Evolutionary conservation across 495 filamentous ascomycete genomes (phyloP), one percentile per base, ranked within the genome.

Genomic region (Aspergillus diversus): DNA sequence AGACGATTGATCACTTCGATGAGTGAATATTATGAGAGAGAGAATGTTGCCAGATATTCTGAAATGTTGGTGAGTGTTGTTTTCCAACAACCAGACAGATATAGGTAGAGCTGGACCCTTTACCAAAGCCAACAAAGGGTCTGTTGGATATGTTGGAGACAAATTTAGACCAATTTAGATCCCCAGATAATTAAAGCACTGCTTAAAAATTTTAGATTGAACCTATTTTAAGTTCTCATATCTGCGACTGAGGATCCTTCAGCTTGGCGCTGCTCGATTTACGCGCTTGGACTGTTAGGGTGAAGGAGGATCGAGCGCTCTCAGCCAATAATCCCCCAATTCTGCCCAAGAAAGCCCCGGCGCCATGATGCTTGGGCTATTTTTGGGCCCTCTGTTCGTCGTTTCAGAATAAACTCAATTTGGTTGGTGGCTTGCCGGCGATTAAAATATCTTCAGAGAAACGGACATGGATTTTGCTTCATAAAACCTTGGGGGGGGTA

Each of bases 401-500:
- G 56, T 58, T 63, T 63, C 61, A 59, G 61, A 59, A 60, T n/a
- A 54, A 64, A 37, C 57, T 57, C 46, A 55, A 49, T 57, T 9
- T 17, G 17, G 47, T 50, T 50, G 47, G 47, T 50, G 21, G 47
- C 21, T 31, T 50, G 16, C 21, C 47, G 63, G 48, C 59, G 63
- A 66, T 59, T 62, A 62, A 61, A 62, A 62, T 61, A 61, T 50
- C 50, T 34, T 59, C 56, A 21, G 9, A 50, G 13, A 15, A 6
- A 33, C 33, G 21, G 21, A 27, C 37, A 46, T 59, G 43, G 6
- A 9, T 16, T 31, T 59, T 48, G 37, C 21, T 48, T 49, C 37
- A 43, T 43, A 47, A 46, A 13, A 13, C 55, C 9, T 32, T n/a
- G n/a, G 47, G 48, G 33, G 51, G 59, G 33, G 43, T 11, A 57